Conservation (phyloP, 495 filamentous ascomycete species). For the Lasiosphaeris hirsuta region DNA sequence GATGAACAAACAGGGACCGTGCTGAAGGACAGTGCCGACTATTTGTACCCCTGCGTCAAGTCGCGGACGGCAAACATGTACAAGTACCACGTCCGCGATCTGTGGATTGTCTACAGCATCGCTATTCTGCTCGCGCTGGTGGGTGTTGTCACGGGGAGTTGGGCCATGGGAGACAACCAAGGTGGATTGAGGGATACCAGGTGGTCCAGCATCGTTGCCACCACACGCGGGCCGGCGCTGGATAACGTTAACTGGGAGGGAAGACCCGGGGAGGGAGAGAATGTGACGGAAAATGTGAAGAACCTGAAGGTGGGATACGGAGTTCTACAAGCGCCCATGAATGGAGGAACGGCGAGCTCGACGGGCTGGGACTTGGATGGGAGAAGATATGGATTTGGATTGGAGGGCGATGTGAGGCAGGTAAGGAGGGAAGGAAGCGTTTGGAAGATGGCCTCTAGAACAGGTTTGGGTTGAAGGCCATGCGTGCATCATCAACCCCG, state of each 20-base stretch:
- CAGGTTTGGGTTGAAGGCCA: too few relatives aligned
- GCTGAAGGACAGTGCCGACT: not conserved
- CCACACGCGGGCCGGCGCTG: conserved; percentile 34
- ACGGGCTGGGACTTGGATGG: conserved; percentile 18
- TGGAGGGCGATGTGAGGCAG: conserved; percentile 34
- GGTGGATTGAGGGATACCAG: conserved; percentile 31
- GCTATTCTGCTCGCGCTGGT: conserved; percentile 25
- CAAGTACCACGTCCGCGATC: conserved; percentile 30
- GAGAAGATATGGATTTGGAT: conserved; percentile 32
- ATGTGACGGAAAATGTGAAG: conserved; percentile 19
- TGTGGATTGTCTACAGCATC: conserved; percentile 40
- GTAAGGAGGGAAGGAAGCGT: conserved; percentile 1
- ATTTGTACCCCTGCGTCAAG: conserved; percentile 30
- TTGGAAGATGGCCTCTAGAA: too few relatives aligned
- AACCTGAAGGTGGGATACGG: conserved; percentile 32
- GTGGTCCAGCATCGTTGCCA: conserved; percentile 37
- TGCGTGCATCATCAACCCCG: too few relatives aligned
- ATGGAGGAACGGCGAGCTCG: not conserved
- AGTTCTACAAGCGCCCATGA: conserved; percentile 1
- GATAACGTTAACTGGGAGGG: conserved; percentile 29
- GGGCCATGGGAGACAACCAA: conserved; percentile 32
- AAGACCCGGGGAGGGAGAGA: conserved; percentile 1
- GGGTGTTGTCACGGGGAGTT: conserved; percentile 22
- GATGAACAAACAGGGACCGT: conserved; percentile 21
- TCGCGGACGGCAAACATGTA: conserved; percentile 30